Base-by-base conservation (phyloP, 352 stramenopile species). In the Phytophthora kernoviae region DNA sequence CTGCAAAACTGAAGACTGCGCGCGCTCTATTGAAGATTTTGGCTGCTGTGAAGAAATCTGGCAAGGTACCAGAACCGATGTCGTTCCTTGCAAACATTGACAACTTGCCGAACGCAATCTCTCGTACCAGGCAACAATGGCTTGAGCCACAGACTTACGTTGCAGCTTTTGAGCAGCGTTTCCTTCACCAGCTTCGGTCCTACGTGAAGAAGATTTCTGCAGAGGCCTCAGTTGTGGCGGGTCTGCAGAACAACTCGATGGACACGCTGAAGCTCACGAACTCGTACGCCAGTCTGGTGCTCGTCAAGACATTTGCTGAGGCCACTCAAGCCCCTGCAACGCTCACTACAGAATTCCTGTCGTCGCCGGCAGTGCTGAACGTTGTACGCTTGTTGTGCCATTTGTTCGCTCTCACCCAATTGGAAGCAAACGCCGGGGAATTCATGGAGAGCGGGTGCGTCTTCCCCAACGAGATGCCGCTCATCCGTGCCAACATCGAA, bases 361-460 rank as follows among this genome's bases (percentile, higher is more conserved):
- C 69, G 26, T 67, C 46, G 1, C 36, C 60, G 4, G 41, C 36
- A 18, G 30, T 69, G 21, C 37, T 84, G 36, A 68, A 77, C 10
- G 80, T 89, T 37, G 48, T 92, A 44, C 73, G 70, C 4, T 52
- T 82, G 40, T 57, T 95, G 33, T 84, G 79, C 56, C 71, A 86
- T 46, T 59, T 93, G 44, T 89, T 90, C 61, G 81, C 76, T 32
- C 64, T 91, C 33, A 79, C 71, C 27, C 64, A 84, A 33, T 58
- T 96, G 10, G 87, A 96, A 62, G 47, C 46, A 0, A 66, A 77
- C 17, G 79, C 78, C 6, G 76, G 78, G 21, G 76, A 85, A 50
- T 90, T 90, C 59, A 87, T 90, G 61, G 74, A 88, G 56, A 78
- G 78, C 27, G 68, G 70, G n/a, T 75, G 68, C 18, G 66, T 90